phyloP scores from a whole-genome alignment of 257 asterid species.

The Ehretia macrophylla region DNA sequence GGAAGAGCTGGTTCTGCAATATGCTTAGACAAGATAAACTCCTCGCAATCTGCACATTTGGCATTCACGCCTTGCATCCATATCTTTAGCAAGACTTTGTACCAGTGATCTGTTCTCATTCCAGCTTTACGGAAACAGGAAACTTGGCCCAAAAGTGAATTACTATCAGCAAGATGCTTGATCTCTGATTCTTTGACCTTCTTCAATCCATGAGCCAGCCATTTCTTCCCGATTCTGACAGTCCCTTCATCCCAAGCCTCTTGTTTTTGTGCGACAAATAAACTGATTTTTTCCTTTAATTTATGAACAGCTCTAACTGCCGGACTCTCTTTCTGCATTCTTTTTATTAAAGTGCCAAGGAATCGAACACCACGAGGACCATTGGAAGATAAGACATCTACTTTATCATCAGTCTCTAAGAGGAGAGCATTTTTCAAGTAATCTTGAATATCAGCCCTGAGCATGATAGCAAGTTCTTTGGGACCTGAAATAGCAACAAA shows the following conservation, averaged over 20 bases:
- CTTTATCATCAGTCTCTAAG: constrained; percentile 44
- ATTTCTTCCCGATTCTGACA: constrained; percentile 73
- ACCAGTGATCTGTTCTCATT: constrained; percentile 95
- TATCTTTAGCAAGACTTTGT: constrained; percentile 59
- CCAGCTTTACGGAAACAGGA: constrained; percentile 70
- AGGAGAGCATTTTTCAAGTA: constrained; percentile 55
- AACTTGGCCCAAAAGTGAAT: constrained; percentile 53
- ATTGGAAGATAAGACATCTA: constrained; percentile 46
- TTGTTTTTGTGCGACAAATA: constrained; percentile 68
- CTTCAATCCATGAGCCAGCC: constrained; percentile 85
- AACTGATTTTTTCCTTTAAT: constrained; percentile 65
- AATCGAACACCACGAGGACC: constrained; percentile 53
- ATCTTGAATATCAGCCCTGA: constrained; percentile 54
- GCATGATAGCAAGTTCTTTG: constrained; percentile 53
- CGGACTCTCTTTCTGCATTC: constrained; percentile 54
- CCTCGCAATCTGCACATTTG: constrained; percentile 40
- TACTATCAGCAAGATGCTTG: constrained; percentile 52
- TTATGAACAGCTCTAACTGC: constrained; percentile 78
- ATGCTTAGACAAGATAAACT: constrained; percentile 45
- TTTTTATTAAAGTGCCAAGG: constrained; percentile 62
- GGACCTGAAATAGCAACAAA: constrained; percentile 71
- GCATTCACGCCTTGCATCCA: constrained; percentile 70
- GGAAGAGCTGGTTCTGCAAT: constrained; percentile 83
- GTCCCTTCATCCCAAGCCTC: constrained; percentile 76
- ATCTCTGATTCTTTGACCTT: constrained; percentile 94